These are phyloP conservation scores for Zizania latifolia DNA, from an alignment of 176 grass and related monocot species.

Conservation along the genomic window DNA sequence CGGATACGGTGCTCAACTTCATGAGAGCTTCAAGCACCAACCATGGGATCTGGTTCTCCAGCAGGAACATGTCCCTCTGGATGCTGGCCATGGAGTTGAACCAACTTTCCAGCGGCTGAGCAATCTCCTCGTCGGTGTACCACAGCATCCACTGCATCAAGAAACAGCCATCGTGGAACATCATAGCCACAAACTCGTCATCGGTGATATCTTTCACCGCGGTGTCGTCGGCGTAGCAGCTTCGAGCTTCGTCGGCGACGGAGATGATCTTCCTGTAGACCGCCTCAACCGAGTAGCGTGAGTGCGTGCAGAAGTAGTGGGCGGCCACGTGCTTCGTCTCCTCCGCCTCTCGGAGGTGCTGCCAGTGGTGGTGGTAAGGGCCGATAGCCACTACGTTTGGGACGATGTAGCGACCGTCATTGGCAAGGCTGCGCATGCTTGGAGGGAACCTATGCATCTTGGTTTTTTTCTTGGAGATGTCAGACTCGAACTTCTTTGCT, in stretches of 20 bases:
- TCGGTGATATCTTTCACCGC: not conserved
- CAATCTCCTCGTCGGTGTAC: too few species aligned
- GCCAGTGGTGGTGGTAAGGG: not conserved
- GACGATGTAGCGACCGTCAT: not conserved
- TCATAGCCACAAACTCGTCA: not conserved
- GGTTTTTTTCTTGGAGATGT: too few species aligned
- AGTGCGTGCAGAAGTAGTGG: not conserved
- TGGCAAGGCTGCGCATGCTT: not conserved
- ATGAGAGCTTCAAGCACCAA: not conserved
- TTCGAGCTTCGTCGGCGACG: not conserved
- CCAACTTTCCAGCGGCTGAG: too few species aligned
- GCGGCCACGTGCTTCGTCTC: not conserved
- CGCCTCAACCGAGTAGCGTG: not conserved
- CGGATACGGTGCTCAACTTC: not conserved
- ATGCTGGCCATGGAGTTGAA: too few species aligned
- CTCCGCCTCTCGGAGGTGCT: not conserved
- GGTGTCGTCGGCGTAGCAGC: not conserved
- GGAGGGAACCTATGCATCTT: not conserved
- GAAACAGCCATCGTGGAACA: not conserved
- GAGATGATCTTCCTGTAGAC: not conserved
- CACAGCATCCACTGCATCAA: not conserved
- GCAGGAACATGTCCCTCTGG: not conserved
- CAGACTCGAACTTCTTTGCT: not conserved
- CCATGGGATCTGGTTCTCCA: conserved; percentile 17
- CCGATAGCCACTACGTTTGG: not conserved